These are phyloP conservation scores for Boletus insuetus DNA, from an alignment of 768 basidiomycete species.

Conservation along the genomic window DNA sequence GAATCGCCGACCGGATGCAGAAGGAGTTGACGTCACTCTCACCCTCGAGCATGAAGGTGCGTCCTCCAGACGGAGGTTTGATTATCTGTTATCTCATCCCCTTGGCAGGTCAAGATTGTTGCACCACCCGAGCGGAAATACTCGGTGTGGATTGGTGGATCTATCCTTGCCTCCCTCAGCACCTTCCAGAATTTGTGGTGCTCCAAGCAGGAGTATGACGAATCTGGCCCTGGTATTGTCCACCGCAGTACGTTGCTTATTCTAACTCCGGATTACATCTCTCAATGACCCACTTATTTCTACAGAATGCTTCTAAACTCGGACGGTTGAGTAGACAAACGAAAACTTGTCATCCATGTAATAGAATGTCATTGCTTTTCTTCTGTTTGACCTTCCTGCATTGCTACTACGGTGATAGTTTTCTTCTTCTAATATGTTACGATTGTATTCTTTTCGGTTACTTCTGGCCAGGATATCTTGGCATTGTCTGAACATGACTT, in stretches of 20 bases:
- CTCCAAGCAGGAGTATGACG: slow-evolving; percentile 91
- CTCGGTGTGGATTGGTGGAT: slow-evolving; percentile 94
- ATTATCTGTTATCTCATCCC: background rate
- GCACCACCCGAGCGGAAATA: slow-evolving; percentile 93
- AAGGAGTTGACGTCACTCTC: slow-evolving; percentile 81
- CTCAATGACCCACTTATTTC: background rate
- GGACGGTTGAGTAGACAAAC: slow-evolving; percentile 18
- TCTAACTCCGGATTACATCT: background rate
- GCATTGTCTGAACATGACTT: background rate
- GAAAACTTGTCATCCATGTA: slow-evolving; percentile 20
- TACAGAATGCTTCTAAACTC: slow-evolving; percentile 27
- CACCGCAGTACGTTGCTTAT: slow-evolving; percentile 61
- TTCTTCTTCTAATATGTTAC: slow-evolving; percentile 17
- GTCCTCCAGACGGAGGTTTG: slow-evolving; percentile 10
- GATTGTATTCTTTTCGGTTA: slow-evolving; percentile 17
- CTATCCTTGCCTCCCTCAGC: slow-evolving; percentile 81
- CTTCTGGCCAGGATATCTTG: slow-evolving; percentile 4
- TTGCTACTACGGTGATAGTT: slow-evolving; percentile 20
- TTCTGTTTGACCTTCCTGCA: slow-evolving; percentile 4
- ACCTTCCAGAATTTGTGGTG: slow-evolving; percentile 98
- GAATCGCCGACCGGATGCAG: slow-evolving; percentile 94
- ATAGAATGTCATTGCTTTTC: slow-evolving; percentile 27
- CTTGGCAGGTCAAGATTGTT: slow-evolving; percentile 75
- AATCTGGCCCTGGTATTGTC: slow-evolving; percentile 74
- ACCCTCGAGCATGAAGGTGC: slow-evolving; percentile 84